These are phyloP conservation scores for Aspergillus haitiensis DNA, from an alignment of 495 filamentous ascomycete genomes.

Conservation along the genomic window DNA sequence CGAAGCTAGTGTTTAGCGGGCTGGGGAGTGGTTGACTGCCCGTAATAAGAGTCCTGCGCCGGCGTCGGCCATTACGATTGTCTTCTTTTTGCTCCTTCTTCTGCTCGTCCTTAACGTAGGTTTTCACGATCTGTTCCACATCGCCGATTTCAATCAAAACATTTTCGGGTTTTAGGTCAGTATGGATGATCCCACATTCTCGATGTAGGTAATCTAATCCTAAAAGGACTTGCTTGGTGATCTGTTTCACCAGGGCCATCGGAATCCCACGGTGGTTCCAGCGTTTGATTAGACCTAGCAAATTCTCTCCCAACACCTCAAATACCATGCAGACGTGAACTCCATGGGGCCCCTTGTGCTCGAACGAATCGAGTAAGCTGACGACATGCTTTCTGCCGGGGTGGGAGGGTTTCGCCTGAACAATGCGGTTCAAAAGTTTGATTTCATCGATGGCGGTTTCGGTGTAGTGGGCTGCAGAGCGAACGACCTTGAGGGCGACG, in stretches of 20 bases:
- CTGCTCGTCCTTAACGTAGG: slow-evolving; percentile 82
- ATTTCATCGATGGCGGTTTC: slow-evolving; percentile 99
- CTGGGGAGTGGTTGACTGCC: slow-evolving; percentile 96
- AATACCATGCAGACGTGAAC: slow-evolving; percentile 99
- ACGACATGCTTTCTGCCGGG: slow-evolving; percentile 94
- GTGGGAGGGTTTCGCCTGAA: slow-evolving; percentile 89
- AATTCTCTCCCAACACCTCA: slow-evolving; percentile 93
- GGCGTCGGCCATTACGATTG: slow-evolving; percentile 87
- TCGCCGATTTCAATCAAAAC: slow-evolving; percentile 99
- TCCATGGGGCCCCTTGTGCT: slow-evolving; percentile 95
- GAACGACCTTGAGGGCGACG: slow-evolving; percentile 95
- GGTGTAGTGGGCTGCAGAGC: slow-evolving; percentile 96
- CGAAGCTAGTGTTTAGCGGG: slow-evolving; percentile 90
- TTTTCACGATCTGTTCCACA: slow-evolving; percentile 94
- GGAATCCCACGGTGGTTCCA: slow-evolving; percentile 98
- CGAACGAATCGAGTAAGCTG: slow-evolving; percentile 92
- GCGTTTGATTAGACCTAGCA: slow-evolving; percentile 92
- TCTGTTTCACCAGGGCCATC: slow-evolving; percentile 94
- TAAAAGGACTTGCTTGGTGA: slow-evolving; percentile 95
- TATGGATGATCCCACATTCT: slow-evolving; percentile 99
- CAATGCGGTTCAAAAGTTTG: slow-evolving; percentile 94
- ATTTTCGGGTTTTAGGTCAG: slow-evolving; percentile 96
- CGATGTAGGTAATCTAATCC: slow-evolving; percentile 95
- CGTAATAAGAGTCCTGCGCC: slow-evolving; percentile 91
- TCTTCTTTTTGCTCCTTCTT: slow-evolving; percentile 77